Evolutionary conservation across 257 asterid genomes (phyloP), one percentile per base, ranked within the genome.

Genomic region (Verbascum thapsus): DNA sequence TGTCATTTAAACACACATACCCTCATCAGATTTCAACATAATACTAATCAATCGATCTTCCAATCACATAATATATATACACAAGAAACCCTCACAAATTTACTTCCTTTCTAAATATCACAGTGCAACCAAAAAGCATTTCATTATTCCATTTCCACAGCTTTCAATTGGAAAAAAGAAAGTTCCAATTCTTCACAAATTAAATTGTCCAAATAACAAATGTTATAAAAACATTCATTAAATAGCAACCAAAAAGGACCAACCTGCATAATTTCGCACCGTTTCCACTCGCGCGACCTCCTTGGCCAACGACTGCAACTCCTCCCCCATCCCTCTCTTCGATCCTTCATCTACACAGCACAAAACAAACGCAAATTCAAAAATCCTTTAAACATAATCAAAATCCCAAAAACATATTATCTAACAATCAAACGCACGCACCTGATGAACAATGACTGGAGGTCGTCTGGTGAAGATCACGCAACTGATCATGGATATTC

Each of bases 251-350:
- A 18, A 16, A 47, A 42, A 30, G 42, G 19, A 10, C 72, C 68
- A 49, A 89, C 99, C 97, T 56, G 97, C 99, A 72, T 94, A 94
- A 13, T 72, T 81, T 66, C 97, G 78, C 68, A 94, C 96, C 7
- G 94, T 83, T 75, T 94, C 95, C 34, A 94, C 90, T 73, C 97
- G 85, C 7, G 96, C 95, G 65, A 94, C 96, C 76, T 94, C 99
- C 85, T 87, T 94, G 43, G 97, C 95, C 88, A 94, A 72, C 22
- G 90, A 81, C 40, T 90, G 95, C 32, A 94, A 80, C 78, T 87
- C 97, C 76, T 77, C 87, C 73, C 96, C 91, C 76, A 86, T 72
- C 38, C 86, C 78, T 66, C 78, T 69, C 59, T 70, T 76, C 45
- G 85, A 75, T 69, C 78, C 95, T 45, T 77, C 91, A 82, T 82